Base-by-base conservation (phyloP, 2,329 filamentous ascomycete genomes). In the Xylariaceae sp. region DNA sequence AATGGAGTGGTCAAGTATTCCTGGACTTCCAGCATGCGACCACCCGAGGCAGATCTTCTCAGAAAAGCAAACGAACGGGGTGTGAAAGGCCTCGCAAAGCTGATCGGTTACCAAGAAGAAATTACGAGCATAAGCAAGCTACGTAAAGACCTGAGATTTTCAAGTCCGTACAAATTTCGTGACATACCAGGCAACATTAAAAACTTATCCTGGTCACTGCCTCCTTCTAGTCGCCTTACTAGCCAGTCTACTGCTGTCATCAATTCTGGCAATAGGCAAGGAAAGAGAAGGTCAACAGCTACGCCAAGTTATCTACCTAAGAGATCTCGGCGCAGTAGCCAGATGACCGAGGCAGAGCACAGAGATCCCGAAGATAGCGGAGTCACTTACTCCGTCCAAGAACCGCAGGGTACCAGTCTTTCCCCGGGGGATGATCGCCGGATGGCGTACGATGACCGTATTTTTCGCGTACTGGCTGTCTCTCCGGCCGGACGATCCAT, bases 111-210 rank as follows among this genome's bases (percentile, higher is more conserved):
- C 18, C 2, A 42, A 10, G 22, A 50, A 29, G 41, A 43, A 5
- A 50, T 43, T 36, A 37, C 48, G 22, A 36, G 30, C 18, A 44
- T 44, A 32, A 42, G 9, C 13, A 34, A 50, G 26, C 39, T 50
- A 37, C 48, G 48, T 12, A 37, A 44, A 21, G 48, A n/a, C 26
- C 21, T 50, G 10, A 36, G 22, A 6, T 50, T 50, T 29, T 5
- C 22, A 22, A 16, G 4, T 5, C 30, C n/a, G 16, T 36, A 50
- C 9, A 26, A 3, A 10, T 44, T 39, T 37, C n/a, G 21, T 13
- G 19, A 16, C 32, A 16, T 34, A 34, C 9, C 26, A 50, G 10
- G 39, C 19, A 7, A 50, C 21, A 34, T 15, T 19, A 15, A 44
- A 22, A 21, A 50, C 19, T 18, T 5, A 4, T 26, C 26, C 26